phyloP scores from a whole-genome alignment of 257 asterid genomes.

The Datura wrightii region DNA sequence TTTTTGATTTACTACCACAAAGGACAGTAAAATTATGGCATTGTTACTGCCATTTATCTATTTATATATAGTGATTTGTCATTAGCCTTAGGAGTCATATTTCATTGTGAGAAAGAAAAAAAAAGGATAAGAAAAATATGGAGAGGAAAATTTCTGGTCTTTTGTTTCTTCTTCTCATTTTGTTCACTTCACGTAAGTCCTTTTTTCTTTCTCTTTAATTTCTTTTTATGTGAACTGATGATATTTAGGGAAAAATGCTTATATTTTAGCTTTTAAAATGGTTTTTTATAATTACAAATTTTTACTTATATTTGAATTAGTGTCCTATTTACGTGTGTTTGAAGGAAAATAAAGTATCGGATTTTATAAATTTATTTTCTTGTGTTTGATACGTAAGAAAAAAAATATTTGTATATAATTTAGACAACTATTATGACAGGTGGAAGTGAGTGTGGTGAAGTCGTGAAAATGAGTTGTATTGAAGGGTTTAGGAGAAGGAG shows the following conservation, averaged over 20 bases:
- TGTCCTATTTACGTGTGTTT: not conserved
- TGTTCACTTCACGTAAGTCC: constrained; percentile 44
- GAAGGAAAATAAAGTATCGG: too few species aligned
- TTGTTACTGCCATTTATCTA: not conserved
- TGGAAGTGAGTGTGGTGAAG: too few species aligned
- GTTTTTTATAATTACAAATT: not conserved
- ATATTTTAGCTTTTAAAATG: not conserved
- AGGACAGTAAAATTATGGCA: too few species aligned
- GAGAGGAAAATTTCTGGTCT: constrained; percentile 41
- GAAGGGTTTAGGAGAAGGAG: too few species aligned
- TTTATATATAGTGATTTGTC: not conserved
- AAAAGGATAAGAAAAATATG: not conserved
- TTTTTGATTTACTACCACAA: too few species aligned
- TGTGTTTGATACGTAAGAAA: too few species aligned
- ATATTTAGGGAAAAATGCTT: not conserved
- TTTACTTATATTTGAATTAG: not conserved
- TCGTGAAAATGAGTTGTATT: too few species aligned
- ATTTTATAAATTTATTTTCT: too few species aligned
- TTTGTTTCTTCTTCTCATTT: constrained; percentile 46
- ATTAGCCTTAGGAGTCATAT: not conserved
- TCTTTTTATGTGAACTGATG: not conserved
- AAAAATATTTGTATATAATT: too few species aligned
- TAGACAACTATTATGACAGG: too few species aligned
- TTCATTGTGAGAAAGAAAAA: not conserved
- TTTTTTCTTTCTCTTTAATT: too few species aligned